Evolutionary conservation across 805 yeast species (phyloP).

Genomic region (Teunomyces stri): DNA sequence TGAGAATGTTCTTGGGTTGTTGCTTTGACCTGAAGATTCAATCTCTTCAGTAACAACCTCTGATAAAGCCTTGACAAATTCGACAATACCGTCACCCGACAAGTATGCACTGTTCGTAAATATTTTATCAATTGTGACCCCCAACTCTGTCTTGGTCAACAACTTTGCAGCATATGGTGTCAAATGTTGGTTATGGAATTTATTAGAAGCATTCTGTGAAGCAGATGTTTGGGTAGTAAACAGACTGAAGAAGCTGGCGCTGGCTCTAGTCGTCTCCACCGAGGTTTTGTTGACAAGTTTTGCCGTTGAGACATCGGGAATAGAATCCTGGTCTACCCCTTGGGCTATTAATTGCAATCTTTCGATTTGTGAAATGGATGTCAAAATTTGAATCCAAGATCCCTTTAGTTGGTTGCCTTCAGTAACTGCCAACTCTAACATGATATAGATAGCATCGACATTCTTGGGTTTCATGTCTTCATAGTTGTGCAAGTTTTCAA

Average conservation of each 20-base stretch:
- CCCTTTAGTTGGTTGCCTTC: constrained; percentile 71
- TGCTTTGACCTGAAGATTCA: constrained; percentile 77
- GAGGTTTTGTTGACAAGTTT: constrained; percentile 51
- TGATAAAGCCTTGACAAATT: constrained; percentile 82
- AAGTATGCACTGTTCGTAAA: constrained; percentile 79
- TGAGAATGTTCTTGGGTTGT: constrained; percentile 86
- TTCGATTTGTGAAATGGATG: constrained; percentile 86
- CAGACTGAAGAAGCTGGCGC: constrained; percentile 52
- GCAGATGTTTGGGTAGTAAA: constrained; percentile 52
- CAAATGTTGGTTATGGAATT: constrained; percentile 69
- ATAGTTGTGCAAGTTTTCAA: constrained; percentile 74
- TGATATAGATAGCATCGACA: constrained; percentile 70
- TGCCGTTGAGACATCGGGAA: constrained; percentile 84
- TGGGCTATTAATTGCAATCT: constrained; percentile 83
- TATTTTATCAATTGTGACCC: constrained; percentile 80
- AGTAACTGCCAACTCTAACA: constrained; percentile 71
- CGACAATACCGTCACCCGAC: constrained; percentile 79
- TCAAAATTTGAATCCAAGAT: constrained; percentile 83
- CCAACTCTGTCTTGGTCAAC: constrained; percentile 64
- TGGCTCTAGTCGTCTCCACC: constrained; percentile 47
- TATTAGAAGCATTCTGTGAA: constrained; percentile 65
- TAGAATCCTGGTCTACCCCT: constrained; percentile 77
- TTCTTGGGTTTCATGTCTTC: constrained; percentile 78
- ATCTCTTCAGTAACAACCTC: constrained; percentile 89
- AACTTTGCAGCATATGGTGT: constrained; percentile 55